phyloP scores from a whole-genome alignment of 176 grass and related monocot genomes.

The Musa schizocarpa region DNA sequence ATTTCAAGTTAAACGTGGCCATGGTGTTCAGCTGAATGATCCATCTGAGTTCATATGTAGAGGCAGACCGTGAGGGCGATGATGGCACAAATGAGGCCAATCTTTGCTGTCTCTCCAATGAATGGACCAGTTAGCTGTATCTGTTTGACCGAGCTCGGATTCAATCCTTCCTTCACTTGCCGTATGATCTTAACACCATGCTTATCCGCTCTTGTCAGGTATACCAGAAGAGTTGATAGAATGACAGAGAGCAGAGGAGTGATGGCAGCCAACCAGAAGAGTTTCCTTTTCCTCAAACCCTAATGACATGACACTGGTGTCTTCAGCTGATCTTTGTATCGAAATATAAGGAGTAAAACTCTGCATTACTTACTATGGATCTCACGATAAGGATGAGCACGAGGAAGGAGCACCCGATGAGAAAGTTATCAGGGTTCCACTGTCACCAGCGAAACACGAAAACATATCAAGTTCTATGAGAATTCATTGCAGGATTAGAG shows the following conservation, averaged over 20 bases:
- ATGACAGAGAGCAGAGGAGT: slow-evolving; percentile 70
- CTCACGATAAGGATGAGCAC: slow-evolving; percentile 73
- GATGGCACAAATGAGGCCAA: slow-evolving; percentile 62
- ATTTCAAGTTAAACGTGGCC: not conserved
- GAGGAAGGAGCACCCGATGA: slow-evolving; percentile 82
- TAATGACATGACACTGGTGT: slow-evolving; percentile 20
- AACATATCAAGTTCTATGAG: not conserved
- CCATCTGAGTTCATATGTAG: not conserved
- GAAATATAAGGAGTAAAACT: slow-evolving; percentile 4
- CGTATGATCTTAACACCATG: slow-evolving; percentile 95
- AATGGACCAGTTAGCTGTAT: slow-evolving; percentile 49
- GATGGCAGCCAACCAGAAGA: slow-evolving; percentile 80
- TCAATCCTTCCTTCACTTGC: slow-evolving; percentile 50
- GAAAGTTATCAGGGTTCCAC: slow-evolving; percentile 81
- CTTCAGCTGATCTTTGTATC: not conserved
- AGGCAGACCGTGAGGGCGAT: slow-evolving; percentile 70
- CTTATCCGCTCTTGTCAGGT: slow-evolving; percentile 57
- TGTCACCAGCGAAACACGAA: slow-evolving; percentile 30
- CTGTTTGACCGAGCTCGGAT: slow-evolving; percentile 69
- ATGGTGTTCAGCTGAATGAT: not conserved
- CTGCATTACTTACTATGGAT: slow-evolving; percentile 70
- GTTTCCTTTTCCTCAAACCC: slow-evolving; percentile 77
- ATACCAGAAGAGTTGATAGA: slow-evolving; percentile 64
- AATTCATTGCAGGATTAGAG: slow-evolving; percentile 4
- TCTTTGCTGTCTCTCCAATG: slow-evolving; percentile 57